phyloP scores from a whole-genome alignment of 2,329 filamentous ascomycete species.

The Nigrograna mackinnonii region DNA sequence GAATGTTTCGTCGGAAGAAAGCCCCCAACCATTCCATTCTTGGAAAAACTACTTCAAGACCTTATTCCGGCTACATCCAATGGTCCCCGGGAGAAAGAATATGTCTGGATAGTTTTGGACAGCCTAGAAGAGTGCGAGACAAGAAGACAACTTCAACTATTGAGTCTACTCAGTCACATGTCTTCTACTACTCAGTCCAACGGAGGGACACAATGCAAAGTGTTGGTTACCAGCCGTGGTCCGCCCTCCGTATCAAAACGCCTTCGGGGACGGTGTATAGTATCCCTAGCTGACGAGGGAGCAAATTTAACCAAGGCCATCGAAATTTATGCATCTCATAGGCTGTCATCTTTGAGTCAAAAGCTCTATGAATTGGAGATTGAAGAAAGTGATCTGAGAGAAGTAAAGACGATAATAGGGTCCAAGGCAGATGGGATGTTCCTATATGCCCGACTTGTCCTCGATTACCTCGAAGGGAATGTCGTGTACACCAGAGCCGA shows the following conservation, averaged over 20 bases:
- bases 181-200: constrained; percentile 3
- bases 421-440: constrained; percentile 9
- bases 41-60: constrained; percentile 20
- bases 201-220: constrained; percentile 10
- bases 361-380: no score
- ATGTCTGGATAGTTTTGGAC: constrained; percentile 28
- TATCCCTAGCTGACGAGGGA: constrained; percentile 9
- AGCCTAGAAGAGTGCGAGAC: constrained; percentile 29
- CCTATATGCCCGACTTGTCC: constrained; percentile 13
- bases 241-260: constrained; percentile 1
- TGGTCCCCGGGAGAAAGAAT: constrained; percentile 5
- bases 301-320: no score
- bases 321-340: no score
- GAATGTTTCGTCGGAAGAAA: constrained; percentile 20
- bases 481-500: constrained; percentile 10
- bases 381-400: constrained; percentile 4
- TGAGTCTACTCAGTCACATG: constrained; percentile 16
- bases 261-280: constrained; percentile 5
- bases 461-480: constrained; percentile 12
- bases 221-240: constrained; percentile 8
- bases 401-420: constrained; percentile 5
- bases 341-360: no score
- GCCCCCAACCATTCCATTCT: constrained; percentile 6
- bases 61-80: constrained; percentile 10
- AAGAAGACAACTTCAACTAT: constrained; percentile 16